Evolutionary conservation across 106 monocot genomes (phyloP).

Genomic region (Allium cepa): DNA sequence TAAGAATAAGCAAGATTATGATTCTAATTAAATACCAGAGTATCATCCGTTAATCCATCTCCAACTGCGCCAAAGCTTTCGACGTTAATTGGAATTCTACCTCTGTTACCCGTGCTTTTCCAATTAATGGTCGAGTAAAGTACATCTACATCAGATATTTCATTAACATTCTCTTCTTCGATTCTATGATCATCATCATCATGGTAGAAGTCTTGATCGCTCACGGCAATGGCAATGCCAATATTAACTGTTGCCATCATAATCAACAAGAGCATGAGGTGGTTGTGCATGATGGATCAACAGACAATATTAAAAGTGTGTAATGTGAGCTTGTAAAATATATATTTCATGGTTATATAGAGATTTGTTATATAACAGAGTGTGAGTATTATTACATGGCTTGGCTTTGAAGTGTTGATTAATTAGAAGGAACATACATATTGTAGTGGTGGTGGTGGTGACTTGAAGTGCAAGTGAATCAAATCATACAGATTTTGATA

Average conservation of each 20-base stretch:
- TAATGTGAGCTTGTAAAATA: not conserved
- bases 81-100: slow-evolving; percentile 69
- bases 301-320: not conserved
- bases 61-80: slow-evolving; percentile 91
- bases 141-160: slow-evolving; percentile 15
- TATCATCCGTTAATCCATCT: slow-evolving; percentile 81
- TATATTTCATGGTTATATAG: not conserved
- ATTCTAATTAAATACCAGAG: slow-evolving; percentile 37
- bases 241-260: not conserved
- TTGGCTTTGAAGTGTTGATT: slow-evolving; percentile 24
- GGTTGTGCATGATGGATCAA: not conserved
- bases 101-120: slow-evolving; percentile 8
- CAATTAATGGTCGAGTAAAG: not conserved
- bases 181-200: slow-evolving; percentile 7
- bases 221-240: not conserved
- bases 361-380: not conserved
- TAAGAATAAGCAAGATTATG: not conserved
- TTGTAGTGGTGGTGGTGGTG: not conserved
- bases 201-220: not conserved
- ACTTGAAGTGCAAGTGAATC: too few species aligned
- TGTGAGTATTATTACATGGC: slow-evolving; percentile 5
- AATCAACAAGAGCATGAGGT: not conserved
- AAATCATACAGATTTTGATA: too few species aligned
- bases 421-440: not conserved
- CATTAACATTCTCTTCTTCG: slow-evolving; percentile 11